These are phyloP conservation scores for Amoebophrya sp. DNA, from an alignment of 169 alveolate species.

Conservation along the genomic window DNA sequence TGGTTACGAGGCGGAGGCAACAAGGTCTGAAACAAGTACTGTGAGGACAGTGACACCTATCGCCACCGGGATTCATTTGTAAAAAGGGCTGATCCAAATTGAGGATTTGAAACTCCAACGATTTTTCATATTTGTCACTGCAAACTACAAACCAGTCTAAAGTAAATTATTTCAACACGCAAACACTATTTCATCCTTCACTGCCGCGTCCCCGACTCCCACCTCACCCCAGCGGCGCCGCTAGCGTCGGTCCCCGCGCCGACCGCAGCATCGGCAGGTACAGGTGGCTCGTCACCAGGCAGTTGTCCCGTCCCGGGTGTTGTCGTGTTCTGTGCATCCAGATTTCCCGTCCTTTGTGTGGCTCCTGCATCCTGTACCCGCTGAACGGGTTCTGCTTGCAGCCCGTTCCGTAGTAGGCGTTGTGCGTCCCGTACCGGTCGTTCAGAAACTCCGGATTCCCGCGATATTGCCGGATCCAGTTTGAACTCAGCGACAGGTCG, in stretches of 20 bases:
- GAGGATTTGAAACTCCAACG: too few relatives aligned
- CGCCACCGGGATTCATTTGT: too few relatives aligned
- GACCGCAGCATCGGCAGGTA: neutral
- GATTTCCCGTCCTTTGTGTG: neutral
- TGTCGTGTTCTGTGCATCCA: neutral
- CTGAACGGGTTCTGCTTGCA: neutral
- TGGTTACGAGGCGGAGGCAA: too few relatives aligned
- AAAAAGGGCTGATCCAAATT: too few relatives aligned
- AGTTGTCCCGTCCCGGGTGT: neutral
- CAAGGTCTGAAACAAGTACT: too few relatives aligned
- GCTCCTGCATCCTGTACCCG: neutral
- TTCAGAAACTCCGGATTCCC: neutral
- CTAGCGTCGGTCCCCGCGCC: neutral
- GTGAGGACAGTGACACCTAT: too few relatives aligned
- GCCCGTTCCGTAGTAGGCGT: neutral
- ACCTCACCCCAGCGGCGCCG: neutral
- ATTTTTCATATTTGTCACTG: too few relatives aligned
- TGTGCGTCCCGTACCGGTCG: neutral
- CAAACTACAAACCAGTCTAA: too few relatives aligned
- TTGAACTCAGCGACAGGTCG: neutral
- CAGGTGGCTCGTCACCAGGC: neutral
- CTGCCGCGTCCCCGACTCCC: too few relatives aligned
- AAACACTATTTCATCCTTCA: too few relatives aligned
- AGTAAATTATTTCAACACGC: too few relatives aligned
- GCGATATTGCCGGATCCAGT: neutral